These are phyloP conservation scores for Wickerhamomyces rabaulensis DNA, from an alignment of 805 yeast species.

Conservation along the genomic window DNA sequence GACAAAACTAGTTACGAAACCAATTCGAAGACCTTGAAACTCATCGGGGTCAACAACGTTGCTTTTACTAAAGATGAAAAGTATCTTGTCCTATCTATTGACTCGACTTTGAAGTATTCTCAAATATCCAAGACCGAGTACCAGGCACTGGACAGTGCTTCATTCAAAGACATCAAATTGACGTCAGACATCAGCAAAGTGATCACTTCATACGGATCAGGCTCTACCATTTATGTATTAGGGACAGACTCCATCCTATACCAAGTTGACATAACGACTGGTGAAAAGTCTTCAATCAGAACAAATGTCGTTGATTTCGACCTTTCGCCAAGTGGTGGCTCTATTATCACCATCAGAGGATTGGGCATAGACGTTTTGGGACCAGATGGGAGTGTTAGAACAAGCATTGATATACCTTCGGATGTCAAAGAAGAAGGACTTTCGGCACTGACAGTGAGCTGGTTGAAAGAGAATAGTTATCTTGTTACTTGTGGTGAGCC, in stretches of 20 bases:
- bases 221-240: slow-evolving; percentile 14
- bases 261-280: slow-evolving; percentile 8
- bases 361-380: neutral
- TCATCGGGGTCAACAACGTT: slow-evolving; percentile 25
- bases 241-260: slow-evolving; percentile 12
- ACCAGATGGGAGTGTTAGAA: slow-evolving; percentile 11
- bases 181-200: slow-evolving; percentile 14
- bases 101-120: slow-evolving; percentile 17
- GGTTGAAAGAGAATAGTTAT: slow-evolving; percentile 11
- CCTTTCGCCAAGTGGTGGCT: slow-evolving; percentile 17
- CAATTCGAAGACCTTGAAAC: slow-evolving; percentile 9
- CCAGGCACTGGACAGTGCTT: neutral
- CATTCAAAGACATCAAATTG: slow-evolving; percentile 12
- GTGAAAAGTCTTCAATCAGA: slow-evolving; percentile 1
- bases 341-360: slow-evolving; percentile 11
- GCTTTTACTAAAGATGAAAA: slow-evolving; percentile 29
- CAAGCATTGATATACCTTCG: slow-evolving; percentile 10
- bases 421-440: slow-evolving; percentile 12
- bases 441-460: slow-evolving; percentile 15
- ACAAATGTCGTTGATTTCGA: slow-evolving; percentile 20
- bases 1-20: slow-evolving; percentile 14
- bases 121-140: slow-evolving; percentile 7
- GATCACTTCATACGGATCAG: slow-evolving; percentile 18
- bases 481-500: slow-evolving; percentile 26
- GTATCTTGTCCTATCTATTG: slow-evolving; percentile 25